phyloP scores from a whole-genome alignment of 2,329 filamentous ascomycete genomes.

The Escovopsis weberi region DNA sequence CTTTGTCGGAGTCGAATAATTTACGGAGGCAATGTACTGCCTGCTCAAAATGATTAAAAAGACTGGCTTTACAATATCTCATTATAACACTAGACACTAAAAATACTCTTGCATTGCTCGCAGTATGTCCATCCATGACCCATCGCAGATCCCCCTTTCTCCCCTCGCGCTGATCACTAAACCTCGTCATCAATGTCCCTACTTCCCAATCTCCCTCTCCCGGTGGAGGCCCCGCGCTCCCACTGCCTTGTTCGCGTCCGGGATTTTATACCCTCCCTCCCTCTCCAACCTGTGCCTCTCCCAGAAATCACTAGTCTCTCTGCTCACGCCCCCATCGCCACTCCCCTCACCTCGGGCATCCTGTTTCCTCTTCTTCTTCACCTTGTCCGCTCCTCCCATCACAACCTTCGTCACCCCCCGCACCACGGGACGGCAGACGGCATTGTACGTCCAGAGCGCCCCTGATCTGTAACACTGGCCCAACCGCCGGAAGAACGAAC shows the following conservation, averaged over 20 bases:
- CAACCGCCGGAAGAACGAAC: conserved; percentile 16
- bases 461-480: conserved; percentile 5
- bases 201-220: conserved; percentile 1
- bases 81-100: no score
- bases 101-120: no score
- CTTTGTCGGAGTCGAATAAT: no score
- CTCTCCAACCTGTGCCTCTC: conserved; percentile 24
- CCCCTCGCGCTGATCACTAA: not conserved
- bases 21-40: no score
- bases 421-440: conserved; percentile 11
- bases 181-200: not conserved
- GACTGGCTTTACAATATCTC: no score
- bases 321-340: conserved; percentile 8
- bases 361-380: conserved; percentile 7
- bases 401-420: conserved; percentile 1
- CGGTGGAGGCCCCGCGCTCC: not conserved
- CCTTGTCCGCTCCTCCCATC: not conserved
- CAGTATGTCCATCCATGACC: no score
- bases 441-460: conserved; percentile 11
- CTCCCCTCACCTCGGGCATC: conserved; percentile 7
- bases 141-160: no score
- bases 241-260: conserved; percentile 21
- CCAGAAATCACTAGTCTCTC: conserved; percentile 28
- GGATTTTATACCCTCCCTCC: conserved; percentile 24
- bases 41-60: no score